Percentiles rank a stretch among this genome's conserved stretches.
phyloP scores from a whole-genome alignment of 768 basidiomycete genomes.

The Boletus sensibilis region DNA sequence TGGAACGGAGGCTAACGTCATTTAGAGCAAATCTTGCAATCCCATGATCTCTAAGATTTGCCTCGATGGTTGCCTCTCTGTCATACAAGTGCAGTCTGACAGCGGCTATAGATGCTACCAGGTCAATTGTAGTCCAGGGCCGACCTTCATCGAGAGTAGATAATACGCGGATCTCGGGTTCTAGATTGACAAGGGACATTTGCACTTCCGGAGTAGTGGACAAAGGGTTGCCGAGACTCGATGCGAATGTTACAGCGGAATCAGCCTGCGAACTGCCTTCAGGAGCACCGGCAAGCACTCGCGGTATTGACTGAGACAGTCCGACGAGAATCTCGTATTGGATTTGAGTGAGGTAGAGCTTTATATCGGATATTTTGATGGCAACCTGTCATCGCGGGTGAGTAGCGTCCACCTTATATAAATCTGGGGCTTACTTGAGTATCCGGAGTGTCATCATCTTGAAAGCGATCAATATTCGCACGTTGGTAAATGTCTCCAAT shows the following conservation, averaged over 20 bases:
- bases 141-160: conserved; percentile 25
- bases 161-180: conserved; percentile 55
- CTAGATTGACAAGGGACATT: conserved; percentile 24
- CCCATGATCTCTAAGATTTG: conserved; percentile 68
- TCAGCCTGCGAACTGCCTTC: conserved; percentile 40
- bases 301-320: conserved; percentile 66
- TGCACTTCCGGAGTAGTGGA: conserved; percentile 4
- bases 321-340: conserved; percentile 76
- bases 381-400: conserved; percentile 47
- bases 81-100: conserved; percentile 90
- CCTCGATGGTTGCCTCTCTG: conserved; percentile 51
- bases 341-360: conserved; percentile 75
- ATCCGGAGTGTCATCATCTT: conserved; percentile 59
- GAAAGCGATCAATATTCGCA: conserved; percentile 50
- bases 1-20: conserved; percentile 74
- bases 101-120: conserved; percentile 65
- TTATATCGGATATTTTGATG: conserved; percentile 79
- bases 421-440: conserved; percentile 55
- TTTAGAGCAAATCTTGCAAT: conserved; percentile 85
- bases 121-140: conserved; percentile 66
- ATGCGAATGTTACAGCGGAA: conserved; percentile 19
- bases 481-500: conserved; percentile 65
- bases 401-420: not conserved
- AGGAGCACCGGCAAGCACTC: conserved; percentile 52
- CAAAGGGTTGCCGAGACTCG: conserved; percentile 1